phyloP scores from a whole-genome alignment of 345 rosid species.

The Lepidium sativum region DNA sequence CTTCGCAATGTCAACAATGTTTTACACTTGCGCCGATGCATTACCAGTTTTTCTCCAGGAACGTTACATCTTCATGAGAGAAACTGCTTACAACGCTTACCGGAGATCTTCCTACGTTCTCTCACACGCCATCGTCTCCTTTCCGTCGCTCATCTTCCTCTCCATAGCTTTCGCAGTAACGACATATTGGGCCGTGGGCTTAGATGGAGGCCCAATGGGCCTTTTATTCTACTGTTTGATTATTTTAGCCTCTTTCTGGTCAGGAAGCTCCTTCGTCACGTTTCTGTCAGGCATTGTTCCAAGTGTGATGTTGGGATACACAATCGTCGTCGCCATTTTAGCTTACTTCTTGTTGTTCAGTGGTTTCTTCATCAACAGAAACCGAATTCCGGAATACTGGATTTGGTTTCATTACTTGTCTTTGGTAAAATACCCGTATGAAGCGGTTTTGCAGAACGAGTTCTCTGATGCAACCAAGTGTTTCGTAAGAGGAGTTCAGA shows the following conservation, averaged over 20 bases:
- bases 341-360: constrained; percentile 92
- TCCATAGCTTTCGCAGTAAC: constrained; percentile 56
- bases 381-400: constrained; percentile 81
- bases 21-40: constrained; percentile 94
- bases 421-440: constrained; percentile 80
- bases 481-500: constrained; percentile 68
- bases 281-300: constrained; percentile 90
- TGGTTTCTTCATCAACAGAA: constrained; percentile 88
- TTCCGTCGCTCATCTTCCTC: constrained; percentile 63
- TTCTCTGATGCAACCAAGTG: constrained; percentile 62
- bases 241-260: constrained; percentile 80
- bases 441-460: constrained; percentile 76
- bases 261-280: constrained; percentile 90
- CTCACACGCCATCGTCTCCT: constrained; percentile 48
- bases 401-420: constrained; percentile 97
- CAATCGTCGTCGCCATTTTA: constrained; percentile 73
- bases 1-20: constrained; percentile 95
- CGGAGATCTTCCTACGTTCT: constrained; percentile 84
- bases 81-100: constrained; percentile 85
- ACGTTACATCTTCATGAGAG: constrained; percentile 95
- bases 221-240: constrained; percentile 62
- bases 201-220: constrained; percentile 77
- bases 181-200: constrained; percentile 86
- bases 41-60: constrained; percentile 92
- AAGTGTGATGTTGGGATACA: constrained; percentile 92